These are phyloP conservation scores for Podospora appendiculata DNA, from an alignment of 495 filamentous ascomycete species.

Conservation along the genomic window DNA sequence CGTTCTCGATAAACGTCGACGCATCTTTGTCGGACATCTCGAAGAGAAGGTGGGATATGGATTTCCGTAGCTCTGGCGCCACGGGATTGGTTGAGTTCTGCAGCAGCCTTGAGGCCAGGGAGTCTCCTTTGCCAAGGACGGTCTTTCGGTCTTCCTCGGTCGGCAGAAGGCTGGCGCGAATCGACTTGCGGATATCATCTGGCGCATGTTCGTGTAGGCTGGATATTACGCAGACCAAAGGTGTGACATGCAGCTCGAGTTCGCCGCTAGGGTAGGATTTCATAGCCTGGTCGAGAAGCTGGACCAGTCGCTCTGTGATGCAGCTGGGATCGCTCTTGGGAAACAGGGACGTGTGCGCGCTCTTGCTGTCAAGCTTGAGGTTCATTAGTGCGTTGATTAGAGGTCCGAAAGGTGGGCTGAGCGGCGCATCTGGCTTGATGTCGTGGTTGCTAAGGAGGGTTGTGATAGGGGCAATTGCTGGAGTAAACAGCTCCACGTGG, in stretches of 20 bases:
- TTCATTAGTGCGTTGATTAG: constrained; percentile 78
- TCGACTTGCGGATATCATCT: constrained; percentile 47
- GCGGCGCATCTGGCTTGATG: constrained; percentile 23
- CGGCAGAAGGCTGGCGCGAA: constrained; percentile 66
- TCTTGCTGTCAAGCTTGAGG: constrained; percentile 50
- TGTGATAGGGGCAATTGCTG: constrained; percentile 63
- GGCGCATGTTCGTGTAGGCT: constrained; percentile 69
- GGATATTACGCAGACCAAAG: constrained; percentile 65
- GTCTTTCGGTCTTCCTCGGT: constrained; percentile 67
- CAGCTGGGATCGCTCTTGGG: constrained; percentile 53
- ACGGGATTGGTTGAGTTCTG: constrained; percentile 67
- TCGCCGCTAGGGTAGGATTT: constrained; percentile 51
- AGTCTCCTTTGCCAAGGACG: constrained; percentile 68
- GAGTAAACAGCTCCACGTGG: constrained; percentile 50
- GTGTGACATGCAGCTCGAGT: constrained; percentile 60
- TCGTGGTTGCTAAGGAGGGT: constrained; percentile 51
- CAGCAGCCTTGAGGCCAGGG: constrained; percentile 69
- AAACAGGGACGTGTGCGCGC: constrained; percentile 47
- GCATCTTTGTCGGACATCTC: constrained; percentile 74
- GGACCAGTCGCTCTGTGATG: constrained; percentile 62
- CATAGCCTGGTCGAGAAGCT: constrained; percentile 63
- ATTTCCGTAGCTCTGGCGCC: constrained; percentile 61
- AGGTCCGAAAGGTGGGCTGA: constrained; percentile 42
- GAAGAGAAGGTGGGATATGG: constrained; percentile 76
- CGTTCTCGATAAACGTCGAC: constrained; percentile 64